Conservation (phyloP, 139 green algal species). For the Tetraselmis striata region DNA sequence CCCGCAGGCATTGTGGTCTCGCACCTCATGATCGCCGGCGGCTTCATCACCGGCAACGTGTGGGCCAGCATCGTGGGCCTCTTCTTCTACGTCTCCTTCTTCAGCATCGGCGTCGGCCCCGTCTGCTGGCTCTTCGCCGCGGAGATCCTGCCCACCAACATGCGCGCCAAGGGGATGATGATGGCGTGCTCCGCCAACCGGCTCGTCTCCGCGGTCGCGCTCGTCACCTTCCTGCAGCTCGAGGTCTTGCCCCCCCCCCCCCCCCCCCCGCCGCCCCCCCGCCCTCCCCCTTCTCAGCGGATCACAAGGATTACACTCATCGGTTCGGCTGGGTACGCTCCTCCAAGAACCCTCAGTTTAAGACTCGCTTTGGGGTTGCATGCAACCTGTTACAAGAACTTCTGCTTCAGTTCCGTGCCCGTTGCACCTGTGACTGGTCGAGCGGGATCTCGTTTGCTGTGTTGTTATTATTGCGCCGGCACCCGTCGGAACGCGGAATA, state of each 20-base stretch:
- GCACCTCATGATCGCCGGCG: neutral
- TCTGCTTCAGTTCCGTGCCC: too few species aligned
- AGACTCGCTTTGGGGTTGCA: too few species aligned
- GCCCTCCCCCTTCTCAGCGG: too few species aligned
- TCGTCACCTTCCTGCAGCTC: neutral
- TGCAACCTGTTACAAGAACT: too few species aligned
- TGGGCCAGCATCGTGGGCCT: neutral
- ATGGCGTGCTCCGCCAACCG: neutral
- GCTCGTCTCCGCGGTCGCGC: neutral
- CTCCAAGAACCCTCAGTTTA: too few species aligned
- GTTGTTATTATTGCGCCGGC: too few species aligned
- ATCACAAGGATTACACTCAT: too few species aligned
- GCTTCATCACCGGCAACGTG: neutral
- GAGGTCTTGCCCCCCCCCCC: neutral
- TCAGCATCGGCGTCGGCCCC: neutral
- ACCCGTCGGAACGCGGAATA: too few species aligned
- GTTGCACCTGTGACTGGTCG: too few species aligned
- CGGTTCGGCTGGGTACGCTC: too few species aligned
- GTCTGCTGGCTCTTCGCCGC: neutral
- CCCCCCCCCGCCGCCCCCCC: too few species aligned
- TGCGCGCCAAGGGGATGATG: neutral
- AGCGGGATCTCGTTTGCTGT: too few species aligned
- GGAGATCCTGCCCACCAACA: neutral
- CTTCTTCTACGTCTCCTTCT: neutral
- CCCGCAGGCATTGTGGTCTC: neutral